A percentile compares a stretch with the other conserved stretches of the same genome.
Evolutionary conservation across 1,284 basidiomycete genomes (phyloP).

Genomic region (Neolentinus lepideus): DNA sequence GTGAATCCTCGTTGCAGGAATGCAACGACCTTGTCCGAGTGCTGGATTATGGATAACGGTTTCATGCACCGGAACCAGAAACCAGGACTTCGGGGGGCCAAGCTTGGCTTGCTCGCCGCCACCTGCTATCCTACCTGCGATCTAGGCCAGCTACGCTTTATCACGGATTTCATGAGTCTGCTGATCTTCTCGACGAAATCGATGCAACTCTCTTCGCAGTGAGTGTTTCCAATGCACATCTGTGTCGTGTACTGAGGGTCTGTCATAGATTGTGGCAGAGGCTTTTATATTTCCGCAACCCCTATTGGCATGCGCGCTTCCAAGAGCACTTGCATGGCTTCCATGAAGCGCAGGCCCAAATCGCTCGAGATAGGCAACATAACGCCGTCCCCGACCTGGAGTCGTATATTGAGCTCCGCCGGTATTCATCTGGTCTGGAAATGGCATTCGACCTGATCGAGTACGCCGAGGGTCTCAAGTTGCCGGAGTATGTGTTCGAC

Average conservation of each 20-base stretch:
- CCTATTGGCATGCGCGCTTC: slow-evolving; percentile 22
- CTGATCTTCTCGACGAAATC: slow-evolving; percentile 27
- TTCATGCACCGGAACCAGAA: slow-evolving; percentile 22
- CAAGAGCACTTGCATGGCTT: slow-evolving; percentile 20
- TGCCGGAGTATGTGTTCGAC: slow-evolving; percentile 24
- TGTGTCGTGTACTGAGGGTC: neutral
- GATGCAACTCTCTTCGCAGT: slow-evolving; percentile 8
- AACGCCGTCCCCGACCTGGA: slow-evolving; percentile 32
- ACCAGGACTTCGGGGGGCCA: slow-evolving; percentile 26
- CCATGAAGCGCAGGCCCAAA: slow-evolving; percentile 17
- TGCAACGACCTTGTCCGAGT: slow-evolving; percentile 37
- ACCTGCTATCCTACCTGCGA: slow-evolving; percentile 54
- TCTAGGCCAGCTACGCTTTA: slow-evolving; percentile 40
- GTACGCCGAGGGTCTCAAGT: slow-evolving; percentile 37
- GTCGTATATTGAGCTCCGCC: slow-evolving; percentile 35
- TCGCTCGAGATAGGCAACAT: slow-evolving; percentile 15
- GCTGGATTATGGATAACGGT: slow-evolving; percentile 29
- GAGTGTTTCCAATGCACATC: neutral
- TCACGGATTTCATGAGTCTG: slow-evolving; percentile 41
- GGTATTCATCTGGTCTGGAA: slow-evolving; percentile 39
- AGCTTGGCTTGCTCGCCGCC: slow-evolving; percentile 45
- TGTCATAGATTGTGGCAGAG: slow-evolving; percentile 12
- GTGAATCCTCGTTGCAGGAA: slow-evolving; percentile 43
- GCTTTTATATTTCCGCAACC: slow-evolving; percentile 10
- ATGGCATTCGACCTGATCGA: slow-evolving; percentile 49